Evolutionary conservation across 2,329 filamentous ascomycete genomes (phyloP).

Genomic region (Exophiala mesophila): DNA sequence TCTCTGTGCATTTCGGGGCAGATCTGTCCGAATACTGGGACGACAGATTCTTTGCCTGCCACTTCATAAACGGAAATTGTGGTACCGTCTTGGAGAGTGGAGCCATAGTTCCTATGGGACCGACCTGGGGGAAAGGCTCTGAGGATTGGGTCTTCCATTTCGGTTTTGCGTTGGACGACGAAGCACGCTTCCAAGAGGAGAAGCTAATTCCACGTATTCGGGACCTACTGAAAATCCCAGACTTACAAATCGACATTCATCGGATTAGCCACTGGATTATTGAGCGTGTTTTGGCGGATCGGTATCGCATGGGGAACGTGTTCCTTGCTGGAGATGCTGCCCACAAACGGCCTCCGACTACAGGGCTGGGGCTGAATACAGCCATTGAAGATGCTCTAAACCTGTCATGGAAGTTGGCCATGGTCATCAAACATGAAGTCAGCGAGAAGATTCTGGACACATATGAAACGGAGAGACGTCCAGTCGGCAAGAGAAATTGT

Average conservation of each 20-base stretch:
- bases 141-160: constrained; percentile 35
- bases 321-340: constrained; percentile 34
- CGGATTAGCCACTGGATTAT: constrained; percentile 21
- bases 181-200: constrained; percentile 9
- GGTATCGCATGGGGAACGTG: constrained; percentile 27
- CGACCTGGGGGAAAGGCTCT: constrained; percentile 25
- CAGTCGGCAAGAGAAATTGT: constrained; percentile 28
- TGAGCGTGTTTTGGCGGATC: constrained; percentile 15
- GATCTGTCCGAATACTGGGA: constrained; percentile 27
- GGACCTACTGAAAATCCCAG: constrained; percentile 16
- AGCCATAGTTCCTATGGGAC: constrained; percentile 22
- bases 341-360: constrained; percentile 30
- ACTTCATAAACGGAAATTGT: constrained; percentile 19
- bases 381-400: constrained; percentile 35
- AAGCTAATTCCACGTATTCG: constrained; percentile 9
- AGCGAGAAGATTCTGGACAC: constrained; percentile 32
- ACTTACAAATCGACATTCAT: constrained; percentile 22
- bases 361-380: constrained; percentile 30
- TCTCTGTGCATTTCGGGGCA: constrained; percentile 25
- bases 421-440: constrained; percentile 29
- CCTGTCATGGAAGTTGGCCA: constrained; percentile 41
- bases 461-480: constrained; percentile 38
- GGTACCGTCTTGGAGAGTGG: constrained; percentile 15
- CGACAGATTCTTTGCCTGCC: no score
- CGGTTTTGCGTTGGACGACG: constrained; percentile 17